Evolutionary conservation across 495 filamentous ascomycete species (phyloP), one percentile per base, ranked within the genome.

Genomic region (Xylaria bambusicola): DNA sequence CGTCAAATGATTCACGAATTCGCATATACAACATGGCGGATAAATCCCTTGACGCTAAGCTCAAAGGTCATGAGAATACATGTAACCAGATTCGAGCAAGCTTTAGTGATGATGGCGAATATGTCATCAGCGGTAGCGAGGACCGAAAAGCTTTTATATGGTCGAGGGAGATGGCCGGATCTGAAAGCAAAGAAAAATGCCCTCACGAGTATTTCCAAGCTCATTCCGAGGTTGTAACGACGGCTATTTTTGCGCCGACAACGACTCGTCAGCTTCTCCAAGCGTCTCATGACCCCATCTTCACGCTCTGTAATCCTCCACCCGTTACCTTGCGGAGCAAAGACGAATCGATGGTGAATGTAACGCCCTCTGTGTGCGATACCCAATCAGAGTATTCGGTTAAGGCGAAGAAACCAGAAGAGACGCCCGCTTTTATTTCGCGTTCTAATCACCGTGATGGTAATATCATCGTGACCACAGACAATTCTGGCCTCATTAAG

Each of bases 1-100:
- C 92, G 0, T 97, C 92, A 66, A 98, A 97, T 65, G 94, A 99
- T 68, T 97, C 92, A 2, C 86, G 95, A 6, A 85, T 98, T n/a
- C 84, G 94, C 4, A 78, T 97, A 23, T 98, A 98, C 74, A 92
- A 90, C 71, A 77, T 96, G 61, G 81, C 85, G 20, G 90, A 94
- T 66, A 93, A 95, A 66, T 82, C 78, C 9, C 75, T 98, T 2
- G 90, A 97, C 60, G 81, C 89, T 58, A 99, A 98, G 68, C 90
- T 96, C 64, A 92, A 91, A 64, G 95, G 93, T 5, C 91, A 97
- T 66, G 89, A 93, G 68, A 97, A 98, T 68, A 82, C 85, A n/a
- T 92, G 83, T 72, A 92, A 86, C 66, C 94, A 98, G 70, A 97
- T 99, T 38, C 87, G 88, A 41, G 94, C 94, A 1, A 84, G 82